A percentile compares a stretch with the other conserved stretches of the same genome.
These are phyloP conservation scores for Biscutella auriculata DNA, from an alignment of 441 rosid genomes.

Conservation along the genomic window DNA sequence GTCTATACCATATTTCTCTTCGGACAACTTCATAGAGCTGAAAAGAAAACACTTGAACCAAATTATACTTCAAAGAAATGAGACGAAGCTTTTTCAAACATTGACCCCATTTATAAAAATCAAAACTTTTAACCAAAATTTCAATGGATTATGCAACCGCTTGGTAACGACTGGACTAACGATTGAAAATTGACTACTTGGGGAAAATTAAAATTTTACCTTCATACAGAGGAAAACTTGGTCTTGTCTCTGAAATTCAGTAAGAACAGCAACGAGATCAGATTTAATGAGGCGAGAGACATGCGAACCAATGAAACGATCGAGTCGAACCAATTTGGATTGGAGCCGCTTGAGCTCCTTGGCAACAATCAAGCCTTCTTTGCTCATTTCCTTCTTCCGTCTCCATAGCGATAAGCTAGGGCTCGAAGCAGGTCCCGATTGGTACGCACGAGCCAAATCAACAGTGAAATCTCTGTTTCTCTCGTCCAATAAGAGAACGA, in stretches of 20 bases:
- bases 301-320: conserved; percentile 45
- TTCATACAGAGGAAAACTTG: conserved; percentile 78
- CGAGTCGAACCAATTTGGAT: conserved; percentile 40
- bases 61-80: background rate
- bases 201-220: too few species aligned
- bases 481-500: too few species aligned
- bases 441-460: background rate
- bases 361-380: conserved; percentile 72
- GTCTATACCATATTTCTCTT: conserved; percentile 84
- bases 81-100: background rate
- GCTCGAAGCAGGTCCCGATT: conserved; percentile 40
- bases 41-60: background rate
- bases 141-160: too few species aligned
- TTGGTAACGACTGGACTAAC: too few species aligned
- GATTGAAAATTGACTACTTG: too few species aligned
- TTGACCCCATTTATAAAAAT: background rate
- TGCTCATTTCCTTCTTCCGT: conserved; percentile 76
- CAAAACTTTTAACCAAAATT: background rate
- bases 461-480: background rate
- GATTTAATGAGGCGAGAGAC: conserved; percentile 81
- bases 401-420: conserved; percentile 84
- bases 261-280: conserved; percentile 70
- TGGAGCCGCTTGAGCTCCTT: conserved; percentile 78
- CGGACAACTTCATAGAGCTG: conserved; percentile 79
- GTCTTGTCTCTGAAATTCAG: conserved; percentile 84